Base-by-base conservation (phyloP, 2,329 filamentous ascomycete genomes). In the Pseudogymnoascus sp. region DNA sequence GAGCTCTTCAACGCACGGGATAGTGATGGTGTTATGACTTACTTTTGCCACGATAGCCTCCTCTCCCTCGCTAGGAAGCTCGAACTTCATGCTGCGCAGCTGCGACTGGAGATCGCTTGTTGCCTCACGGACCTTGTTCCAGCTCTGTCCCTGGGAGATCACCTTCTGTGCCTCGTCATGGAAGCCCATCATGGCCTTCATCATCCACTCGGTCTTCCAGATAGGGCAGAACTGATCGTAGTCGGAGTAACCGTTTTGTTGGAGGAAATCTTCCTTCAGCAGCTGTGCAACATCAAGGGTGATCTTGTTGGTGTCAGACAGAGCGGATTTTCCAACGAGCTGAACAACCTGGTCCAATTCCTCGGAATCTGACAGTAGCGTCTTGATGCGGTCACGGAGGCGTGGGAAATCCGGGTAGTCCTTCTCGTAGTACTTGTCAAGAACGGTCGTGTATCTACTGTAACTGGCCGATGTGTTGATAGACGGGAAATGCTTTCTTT, bases 201-300 rank as follows among this genome's bases (percentile, higher is more conserved):
- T 99, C 94, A 99, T 97, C 88, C 94, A 99, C 76, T 96, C 90
- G 0, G 94, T 99, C 88, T 99, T 99, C 94, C 94, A 99, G 73
- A 99, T 84, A 60, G 94, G 94, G 75, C 94, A 99, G 86, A 96
- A 99, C 79, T 97, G 92, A 75, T 99, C 94, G 75, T 99, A 97
- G 77, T 97, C 91, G 69, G 90, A 94, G 85, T 99, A 99, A 67
- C 94, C 94, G 79, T 99, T 99, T 77, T 99, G 94, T 79, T 99
- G 94, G 74, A 99, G 76, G 80, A 99, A 99, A 76, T 99, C 94
- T 74, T 99, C 94, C 85, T 99, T 99, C 77, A 99, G 80, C 70
- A 99, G 80, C 16, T 85, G 87, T 16, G 94, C 90, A 66, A 99
- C 86, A 74, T 97, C 95, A 61, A 99, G 83, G 0, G 92, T 97